Percentiles rank a stretch among this genome's conserved stretches.
phyloP scores from a whole-genome alignment of 371 early-diverging fungal species.

The Apophysomyces elegans region DNA sequence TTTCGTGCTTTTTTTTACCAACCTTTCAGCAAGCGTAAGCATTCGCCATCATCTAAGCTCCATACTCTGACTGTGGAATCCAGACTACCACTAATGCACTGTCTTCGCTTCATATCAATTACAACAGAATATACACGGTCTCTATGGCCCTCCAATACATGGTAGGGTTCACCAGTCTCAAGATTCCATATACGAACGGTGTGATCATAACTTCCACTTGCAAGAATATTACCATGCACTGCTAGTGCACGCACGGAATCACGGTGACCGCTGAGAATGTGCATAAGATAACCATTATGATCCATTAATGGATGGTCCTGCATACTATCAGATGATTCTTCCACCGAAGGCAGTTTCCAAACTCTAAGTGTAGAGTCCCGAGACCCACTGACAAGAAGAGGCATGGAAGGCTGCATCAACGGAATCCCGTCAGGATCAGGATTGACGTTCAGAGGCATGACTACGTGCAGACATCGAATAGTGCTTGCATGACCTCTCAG shows the following conservation, averaged over 20 bases:
- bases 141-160: slow-evolving; percentile 77
- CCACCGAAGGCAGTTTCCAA: slow-evolving; percentile 87
- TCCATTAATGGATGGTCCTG: slow-evolving; percentile 34
- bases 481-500: slow-evolving; percentile 97
- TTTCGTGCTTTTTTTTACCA: background rate
- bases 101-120: slow-evolving; percentile 73
- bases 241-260: slow-evolving; percentile 93
- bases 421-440: slow-evolving; percentile 39
- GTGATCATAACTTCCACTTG: slow-evolving; percentile 94
- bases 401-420: slow-evolving; percentile 64
- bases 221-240: slow-evolving; percentile 79
- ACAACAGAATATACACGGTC: slow-evolving; percentile 92
- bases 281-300: slow-evolving; percentile 51
- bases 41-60: slow-evolving; percentile 78
- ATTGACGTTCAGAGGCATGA: slow-evolving; percentile 73
- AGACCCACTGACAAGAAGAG: slow-evolving; percentile 94
- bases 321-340: slow-evolving; percentile 7
- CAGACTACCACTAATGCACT: slow-evolving; percentile 92
- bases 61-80: slow-evolving; percentile 94
- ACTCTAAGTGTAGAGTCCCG: slow-evolving; percentile 94
- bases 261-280: slow-evolving; percentile 82
- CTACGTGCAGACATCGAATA: slow-evolving; percentile 90
- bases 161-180: slow-evolving; percentile 62
- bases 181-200: slow-evolving; percentile 93
- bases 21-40: slow-evolving; percentile 53